Percentiles rank a stretch among this genome's conserved stretches.
Evolutionary conservation across 192 early-diverging fungal genomes (phyloP).

Genomic region (Phlyctochytrium planicorne): DNA sequence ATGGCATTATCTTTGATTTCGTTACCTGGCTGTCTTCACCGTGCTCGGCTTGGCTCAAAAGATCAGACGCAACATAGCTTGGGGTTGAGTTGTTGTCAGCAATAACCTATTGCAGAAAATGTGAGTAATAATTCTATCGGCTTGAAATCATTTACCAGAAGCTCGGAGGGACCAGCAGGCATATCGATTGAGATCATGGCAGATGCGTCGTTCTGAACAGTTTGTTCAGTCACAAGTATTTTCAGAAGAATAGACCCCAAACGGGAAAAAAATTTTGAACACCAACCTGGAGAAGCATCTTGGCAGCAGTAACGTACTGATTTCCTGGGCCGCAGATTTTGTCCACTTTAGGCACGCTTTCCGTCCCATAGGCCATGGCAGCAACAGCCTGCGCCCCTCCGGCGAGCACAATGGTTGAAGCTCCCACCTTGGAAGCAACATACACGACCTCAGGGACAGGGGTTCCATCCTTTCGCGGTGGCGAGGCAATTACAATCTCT

Average conservation of each 20-base stretch:
- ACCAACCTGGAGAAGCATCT: constrained; percentile 86
- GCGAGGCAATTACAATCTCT: constrained; percentile 94
- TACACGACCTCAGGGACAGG: constrained; percentile 96
- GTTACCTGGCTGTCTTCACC: constrained; percentile 70
- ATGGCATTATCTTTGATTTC: too few relatives aligned
- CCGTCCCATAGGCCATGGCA: constrained; percentile 98
- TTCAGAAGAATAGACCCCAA: constrained; percentile 8
- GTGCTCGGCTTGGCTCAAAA: constrained; percentile 97
- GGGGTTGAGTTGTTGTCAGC: constrained; percentile 83
- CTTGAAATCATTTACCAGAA: constrained; percentile 58
- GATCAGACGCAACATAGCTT: constrained; percentile 90
- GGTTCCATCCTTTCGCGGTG: constrained; percentile 87
- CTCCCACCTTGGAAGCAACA: constrained; percentile 95
- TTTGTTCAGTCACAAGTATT: constrained; percentile 6
- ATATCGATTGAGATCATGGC: constrained; percentile 97
- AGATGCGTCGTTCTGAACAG: constrained; percentile 77
- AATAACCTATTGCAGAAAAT: constrained; percentile 67
- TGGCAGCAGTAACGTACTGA: constrained; percentile 99
- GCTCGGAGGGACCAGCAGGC: constrained; percentile 99
- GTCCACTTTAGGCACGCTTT: constrained; percentile 95
- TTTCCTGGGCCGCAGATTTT: constrained; percentile 99
- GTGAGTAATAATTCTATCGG: not conserved
- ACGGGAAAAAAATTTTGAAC: constrained; percentile 3
- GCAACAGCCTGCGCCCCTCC: constrained; percentile 99
- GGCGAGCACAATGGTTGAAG: constrained; percentile 84